These are phyloP conservation scores for Schizosaccharomyces pombe DNA, from an alignment of 805 yeast genomes.

Conservation along the genomic window DNA sequence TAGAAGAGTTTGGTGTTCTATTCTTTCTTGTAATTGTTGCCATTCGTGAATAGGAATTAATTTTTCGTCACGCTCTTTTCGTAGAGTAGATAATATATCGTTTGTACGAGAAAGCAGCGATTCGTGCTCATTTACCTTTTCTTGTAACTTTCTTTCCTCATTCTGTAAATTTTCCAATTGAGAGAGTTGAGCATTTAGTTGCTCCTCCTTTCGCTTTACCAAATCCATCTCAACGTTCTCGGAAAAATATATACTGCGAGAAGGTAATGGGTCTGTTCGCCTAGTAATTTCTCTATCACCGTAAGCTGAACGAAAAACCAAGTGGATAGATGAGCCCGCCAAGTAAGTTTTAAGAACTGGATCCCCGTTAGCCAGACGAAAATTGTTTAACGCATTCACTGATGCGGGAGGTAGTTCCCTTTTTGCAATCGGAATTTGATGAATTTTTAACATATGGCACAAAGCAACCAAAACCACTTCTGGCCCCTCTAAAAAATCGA, in stretches of 20 bases:
- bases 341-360: conserved; percentile 33
- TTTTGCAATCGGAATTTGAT: conserved; percentile 39
- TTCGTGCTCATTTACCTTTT: background rate
- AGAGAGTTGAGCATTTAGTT: background rate
- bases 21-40: background rate
- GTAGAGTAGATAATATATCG: background rate
- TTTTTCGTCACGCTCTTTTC: background rate
- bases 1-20: background rate
- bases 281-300: conserved; percentile 27
- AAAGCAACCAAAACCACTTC: conserved; percentile 46
- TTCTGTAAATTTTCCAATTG: background rate
- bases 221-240: background rate
- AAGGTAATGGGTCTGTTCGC: background rate
- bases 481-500: conserved; percentile 57
- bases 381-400: conserved; percentile 9
- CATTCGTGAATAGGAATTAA: background rate
- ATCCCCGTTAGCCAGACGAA: background rate
- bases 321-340: conserved; percentile 31
- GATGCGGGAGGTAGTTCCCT: conserved; percentile 23
- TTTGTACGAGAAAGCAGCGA: background rate
- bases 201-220: background rate
- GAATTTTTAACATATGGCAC: conserved; percentile 25
- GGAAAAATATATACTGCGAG: conserved; percentile 5
- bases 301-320: conserved; percentile 34
- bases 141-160: background rate